Evolutionary conservation across 768 basidiomycete species (phyloP), one percentile per base, ranked within the genome.

Genomic region (Leccinum boreale): DNA sequence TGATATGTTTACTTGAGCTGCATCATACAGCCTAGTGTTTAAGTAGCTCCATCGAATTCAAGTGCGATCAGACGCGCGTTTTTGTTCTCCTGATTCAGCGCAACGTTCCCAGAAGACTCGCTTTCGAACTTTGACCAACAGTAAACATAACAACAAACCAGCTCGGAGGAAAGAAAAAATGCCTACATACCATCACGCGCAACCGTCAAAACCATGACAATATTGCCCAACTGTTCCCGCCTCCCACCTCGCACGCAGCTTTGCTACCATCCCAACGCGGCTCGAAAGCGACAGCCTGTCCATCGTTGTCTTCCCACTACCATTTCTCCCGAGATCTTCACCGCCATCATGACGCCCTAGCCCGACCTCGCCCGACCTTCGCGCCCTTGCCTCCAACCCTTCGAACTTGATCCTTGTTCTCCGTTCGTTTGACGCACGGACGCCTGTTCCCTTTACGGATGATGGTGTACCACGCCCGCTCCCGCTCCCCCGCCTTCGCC

Each of bases 181-280:
- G 5, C 50, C 14, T 11, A 14, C 15, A 11, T 35, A 23, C 21
- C 11, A 28, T 26, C 2, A 28, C 15, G 17, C 26, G 11, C 15
- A 19, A 42, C 36, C 29, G 5, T 52, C 57, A 24, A 11, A 23
- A 17, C 12, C 0, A 33, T 33, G 12, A 33, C 31, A 33, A 14
- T 33, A 33, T 33, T 33, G 28, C 7, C 15, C 56, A 5, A 35
- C 26, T 24, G n/a, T 6, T 4, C 56, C 53, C 29, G 47, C 33
- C 50, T 67, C 66, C 66, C 66, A 67, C 39, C 55, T 59, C 28
- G 53, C 64, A 48, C 67, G 59, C 39, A 69, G 26, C 45, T 33
- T 69, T 1, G 67, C 58, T 35, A 67, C 66, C 50, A 66, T 58
- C 5, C 66, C 66, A 5, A 57, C 52, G 29, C 56, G 39, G 14